Evolutionary conservation across 2,329 filamentous ascomycete species (phyloP).

Genomic region (Thermoascus crustaceus): DNA sequence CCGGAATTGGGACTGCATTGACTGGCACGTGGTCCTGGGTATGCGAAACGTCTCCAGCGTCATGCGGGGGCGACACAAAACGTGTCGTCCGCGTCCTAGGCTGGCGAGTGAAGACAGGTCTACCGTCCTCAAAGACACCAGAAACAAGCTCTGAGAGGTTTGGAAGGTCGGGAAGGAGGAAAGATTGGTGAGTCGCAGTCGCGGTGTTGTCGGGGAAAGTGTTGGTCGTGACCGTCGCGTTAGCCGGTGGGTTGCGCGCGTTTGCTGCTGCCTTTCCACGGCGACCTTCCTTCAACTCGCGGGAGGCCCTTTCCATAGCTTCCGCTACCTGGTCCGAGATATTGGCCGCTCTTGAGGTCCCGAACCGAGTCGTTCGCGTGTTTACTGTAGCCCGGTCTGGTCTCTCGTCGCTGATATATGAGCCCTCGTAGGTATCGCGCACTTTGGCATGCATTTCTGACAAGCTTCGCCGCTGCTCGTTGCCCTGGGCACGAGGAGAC

Average conservation of each 20-base stretch:
- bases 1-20: conserved; percentile 48
- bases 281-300: conserved; percentile 24
- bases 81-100: conserved; percentile 44
- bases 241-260: conserved; percentile 15
- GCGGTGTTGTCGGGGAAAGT: conserved; percentile 38
- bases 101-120: conserved; percentile 47
- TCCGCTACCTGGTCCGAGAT: conserved; percentile 32
- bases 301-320: conserved; percentile 31
- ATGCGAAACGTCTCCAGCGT: conserved; percentile 23
- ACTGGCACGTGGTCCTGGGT: conserved; percentile 39
- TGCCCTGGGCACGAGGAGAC: conserved; percentile 11
- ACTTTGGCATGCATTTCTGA: conserved; percentile 50
- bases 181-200: conserved; percentile 50
- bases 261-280: conserved; percentile 17
- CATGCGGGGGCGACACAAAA: conserved; percentile 43
- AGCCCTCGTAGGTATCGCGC: conserved; percentile 45
- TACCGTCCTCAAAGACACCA: conserved; percentile 50
- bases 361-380: conserved; percentile 50
- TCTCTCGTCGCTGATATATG: conserved; percentile 43
- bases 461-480: conserved; percentile 40
- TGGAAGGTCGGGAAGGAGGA: conserved; percentile 52
- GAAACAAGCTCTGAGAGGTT: conserved; percentile 56
- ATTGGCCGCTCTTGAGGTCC: conserved; percentile 32
- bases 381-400: conserved; percentile 36
- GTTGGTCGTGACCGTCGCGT: conserved; percentile 19